Conservation (phyloP, 2,329 filamentous ascomycete species). For the Calonectria ilicicola region DNA sequence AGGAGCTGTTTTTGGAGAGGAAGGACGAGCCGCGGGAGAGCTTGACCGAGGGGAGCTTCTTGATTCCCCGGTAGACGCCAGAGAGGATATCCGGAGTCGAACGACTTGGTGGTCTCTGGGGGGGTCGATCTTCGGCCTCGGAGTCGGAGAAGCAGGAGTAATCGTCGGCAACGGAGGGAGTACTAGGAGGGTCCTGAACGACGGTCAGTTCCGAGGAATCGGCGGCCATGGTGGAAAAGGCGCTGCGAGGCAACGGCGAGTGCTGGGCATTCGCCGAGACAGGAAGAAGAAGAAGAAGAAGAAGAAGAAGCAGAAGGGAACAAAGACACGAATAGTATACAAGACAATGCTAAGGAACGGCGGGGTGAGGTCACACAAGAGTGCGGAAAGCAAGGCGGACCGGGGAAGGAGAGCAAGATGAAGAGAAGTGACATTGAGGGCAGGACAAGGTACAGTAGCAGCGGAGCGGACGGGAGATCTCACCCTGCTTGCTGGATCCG, state of each 20-base stretch:
- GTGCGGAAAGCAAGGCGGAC: background rate
- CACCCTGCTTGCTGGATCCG: slow-evolving; percentile 30
- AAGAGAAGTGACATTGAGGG: slow-evolving; percentile 10
- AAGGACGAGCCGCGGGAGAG: slow-evolving; percentile 59
- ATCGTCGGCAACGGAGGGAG: slow-evolving; percentile 38
- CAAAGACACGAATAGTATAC: too few species aligned
- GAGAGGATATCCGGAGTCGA: slow-evolving; percentile 61
- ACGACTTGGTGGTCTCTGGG: slow-evolving; percentile 41
- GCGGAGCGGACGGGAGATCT: slow-evolving; percentile 32
- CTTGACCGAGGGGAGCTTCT: slow-evolving; percentile 58
- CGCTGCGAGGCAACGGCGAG: slow-evolving; percentile 21
- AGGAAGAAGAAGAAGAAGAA: background rate
- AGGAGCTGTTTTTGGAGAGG: slow-evolving; percentile 48
- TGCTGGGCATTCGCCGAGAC: slow-evolving; percentile 28
- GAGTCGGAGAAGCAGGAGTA: slow-evolving; percentile 58
- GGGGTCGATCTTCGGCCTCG: slow-evolving; percentile 54
- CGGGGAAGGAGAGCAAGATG: slow-evolving; percentile 7
- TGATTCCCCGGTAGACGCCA: slow-evolving; percentile 64
- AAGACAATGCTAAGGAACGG: background rate
- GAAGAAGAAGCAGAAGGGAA: background rate
- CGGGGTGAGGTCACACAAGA: slow-evolving; percentile 1
- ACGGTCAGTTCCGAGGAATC: slow-evolving; percentile 46
- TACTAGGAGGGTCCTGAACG: slow-evolving; percentile 42
- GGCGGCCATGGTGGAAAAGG: slow-evolving; percentile 41
- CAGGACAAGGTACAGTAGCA: slow-evolving; percentile 14